Evolutionary conservation across 2,329 filamentous ascomycete genomes (phyloP).

Genomic region (Sodiomyces alkalinus): DNA sequence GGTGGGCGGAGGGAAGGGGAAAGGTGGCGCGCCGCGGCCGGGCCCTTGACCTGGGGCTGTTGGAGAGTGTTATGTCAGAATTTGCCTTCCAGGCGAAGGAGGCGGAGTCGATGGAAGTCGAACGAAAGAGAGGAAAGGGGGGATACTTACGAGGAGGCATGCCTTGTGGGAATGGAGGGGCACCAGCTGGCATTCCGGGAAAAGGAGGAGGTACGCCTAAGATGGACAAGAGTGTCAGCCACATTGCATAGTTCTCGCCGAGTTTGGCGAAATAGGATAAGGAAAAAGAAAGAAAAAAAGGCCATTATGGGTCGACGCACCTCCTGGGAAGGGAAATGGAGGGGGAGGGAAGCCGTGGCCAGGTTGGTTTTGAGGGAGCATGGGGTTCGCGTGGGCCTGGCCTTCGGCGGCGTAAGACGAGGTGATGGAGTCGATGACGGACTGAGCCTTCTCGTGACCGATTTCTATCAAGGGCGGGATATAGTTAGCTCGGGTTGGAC

Average conservation of each 20-base stretch:
- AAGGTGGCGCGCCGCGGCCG: slow-evolving; percentile 32
- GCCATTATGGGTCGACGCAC: slow-evolving; percentile 14
- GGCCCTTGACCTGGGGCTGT: slow-evolving; percentile 29
- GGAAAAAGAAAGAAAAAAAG: too few relatives aligned
- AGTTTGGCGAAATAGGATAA: too few relatives aligned
- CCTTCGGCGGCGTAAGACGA: slow-evolving; percentile 90
- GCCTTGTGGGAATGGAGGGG: slow-evolving; percentile 24
- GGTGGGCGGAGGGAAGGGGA: slow-evolving; percentile 28
- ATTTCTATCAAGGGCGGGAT: slow-evolving; percentile 51
- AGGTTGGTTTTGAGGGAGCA: slow-evolving; percentile 57
- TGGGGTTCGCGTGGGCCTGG: slow-evolving; percentile 71
- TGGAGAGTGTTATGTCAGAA: neutral
- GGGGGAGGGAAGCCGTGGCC: slow-evolving; percentile 34
- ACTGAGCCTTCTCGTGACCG: slow-evolving; percentile 95
- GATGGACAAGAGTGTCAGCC: slow-evolving; percentile 14
- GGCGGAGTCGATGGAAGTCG: neutral
- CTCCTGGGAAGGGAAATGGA: slow-evolving; percentile 49
- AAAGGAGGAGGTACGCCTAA: slow-evolving; percentile 43
- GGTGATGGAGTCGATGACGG: slow-evolving; percentile 95
- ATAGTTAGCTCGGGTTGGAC: slow-evolving; percentile 5
- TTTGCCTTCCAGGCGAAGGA: slow-evolving; percentile 1
- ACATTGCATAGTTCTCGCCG: too few relatives aligned
- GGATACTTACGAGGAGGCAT: slow-evolving; percentile 39
- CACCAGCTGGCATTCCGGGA: slow-evolving; percentile 29
- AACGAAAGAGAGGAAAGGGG: too few relatives aligned